phyloP scores from a whole-genome alignment of 768 basidiomycete species.

The Mycena galopus region DNA sequence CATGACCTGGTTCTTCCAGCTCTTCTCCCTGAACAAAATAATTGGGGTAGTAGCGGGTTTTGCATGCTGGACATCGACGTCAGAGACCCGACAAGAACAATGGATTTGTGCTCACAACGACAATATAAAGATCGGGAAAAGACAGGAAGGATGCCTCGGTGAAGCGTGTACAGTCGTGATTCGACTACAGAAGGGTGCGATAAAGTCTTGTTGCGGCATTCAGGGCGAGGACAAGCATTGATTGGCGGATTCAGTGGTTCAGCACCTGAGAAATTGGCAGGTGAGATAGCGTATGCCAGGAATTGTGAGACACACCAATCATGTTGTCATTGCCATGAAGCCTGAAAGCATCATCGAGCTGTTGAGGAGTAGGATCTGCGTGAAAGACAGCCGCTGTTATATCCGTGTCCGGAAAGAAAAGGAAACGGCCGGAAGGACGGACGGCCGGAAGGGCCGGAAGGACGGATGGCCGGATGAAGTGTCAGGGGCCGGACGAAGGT shows the following conservation, averaged over 20 bases:
- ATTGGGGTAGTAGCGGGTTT: slow-evolving; percentile 9
- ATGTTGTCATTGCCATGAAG: neutral
- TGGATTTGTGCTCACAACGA: neutral
- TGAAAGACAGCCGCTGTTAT: neutral
- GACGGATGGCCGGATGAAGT: too few species aligned
- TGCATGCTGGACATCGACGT: neutral
- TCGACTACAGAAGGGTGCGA: neutral
- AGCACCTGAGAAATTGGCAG: neutral
- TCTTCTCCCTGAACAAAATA: slow-evolving; percentile 6
- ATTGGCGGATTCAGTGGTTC: neutral
- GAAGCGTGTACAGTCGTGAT: slow-evolving; percentile 1
- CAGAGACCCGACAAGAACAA: too few species aligned
- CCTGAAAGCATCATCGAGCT: slow-evolving; percentile 8
- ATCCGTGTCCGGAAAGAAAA: slow-evolving; percentile 1
- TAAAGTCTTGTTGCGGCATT: neutral
- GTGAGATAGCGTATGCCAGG: neutral
- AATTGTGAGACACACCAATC: neutral
- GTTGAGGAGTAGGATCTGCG: neutral
- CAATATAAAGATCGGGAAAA: slow-evolving; percentile 10
- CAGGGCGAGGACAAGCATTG: neutral
- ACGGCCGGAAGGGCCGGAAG: too few species aligned
- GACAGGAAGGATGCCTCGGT: slow-evolving; percentile 11
- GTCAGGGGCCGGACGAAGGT: too few species aligned
- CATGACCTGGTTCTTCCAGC: neutral
- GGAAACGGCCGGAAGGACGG: too few species aligned